Conservation (phyloP, 2,329 filamentous ascomycete species). For the Pyricularia pennisetigena region DNA sequence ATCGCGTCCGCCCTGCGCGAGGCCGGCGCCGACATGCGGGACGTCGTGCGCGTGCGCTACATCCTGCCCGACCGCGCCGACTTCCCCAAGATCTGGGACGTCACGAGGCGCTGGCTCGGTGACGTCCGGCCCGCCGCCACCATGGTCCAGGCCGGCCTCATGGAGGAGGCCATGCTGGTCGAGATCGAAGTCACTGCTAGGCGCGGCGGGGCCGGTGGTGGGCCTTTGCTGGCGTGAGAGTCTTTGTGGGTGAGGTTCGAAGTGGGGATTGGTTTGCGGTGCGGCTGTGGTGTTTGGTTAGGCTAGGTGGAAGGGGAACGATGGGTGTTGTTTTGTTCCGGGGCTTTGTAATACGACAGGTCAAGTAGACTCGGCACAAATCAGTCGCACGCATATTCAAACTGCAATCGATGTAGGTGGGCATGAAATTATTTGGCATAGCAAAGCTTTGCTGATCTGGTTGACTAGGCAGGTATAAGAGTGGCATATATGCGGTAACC, state of each 20-base stretch:
- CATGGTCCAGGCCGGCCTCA: slow-evolving; percentile 39
- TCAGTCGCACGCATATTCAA: too few relatives aligned
- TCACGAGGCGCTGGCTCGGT: slow-evolving; percentile 38
- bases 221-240: neutral
- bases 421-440: too few relatives aligned
- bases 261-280: neutral
- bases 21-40: slow-evolving; percentile 30
- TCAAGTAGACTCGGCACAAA: too few relatives aligned
- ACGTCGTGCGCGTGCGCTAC: slow-evolving; percentile 42
- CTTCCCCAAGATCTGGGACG: slow-evolving; percentile 38
- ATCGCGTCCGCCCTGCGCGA: slow-evolving; percentile 32
- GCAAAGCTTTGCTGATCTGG: too few relatives aligned
- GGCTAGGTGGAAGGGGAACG: neutral
- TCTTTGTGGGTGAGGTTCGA: neutral
- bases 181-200: slow-evolving; percentile 24
- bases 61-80: slow-evolving; percentile 37
- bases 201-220: neutral
- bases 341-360: too few relatives aligned
- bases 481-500: too few relatives aligned
- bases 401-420: too few relatives aligned
- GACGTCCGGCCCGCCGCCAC: slow-evolving; percentile 40
- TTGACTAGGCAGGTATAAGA: too few relatives aligned
- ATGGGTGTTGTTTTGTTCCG: too few relatives aligned
- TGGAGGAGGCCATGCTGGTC: slow-evolving; percentile 37
- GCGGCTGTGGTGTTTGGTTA: neutral